These are phyloP conservation scores for California macrophylla DNA, from an alignment of 441 rosid genomes.

Conservation along the genomic window DNA sequence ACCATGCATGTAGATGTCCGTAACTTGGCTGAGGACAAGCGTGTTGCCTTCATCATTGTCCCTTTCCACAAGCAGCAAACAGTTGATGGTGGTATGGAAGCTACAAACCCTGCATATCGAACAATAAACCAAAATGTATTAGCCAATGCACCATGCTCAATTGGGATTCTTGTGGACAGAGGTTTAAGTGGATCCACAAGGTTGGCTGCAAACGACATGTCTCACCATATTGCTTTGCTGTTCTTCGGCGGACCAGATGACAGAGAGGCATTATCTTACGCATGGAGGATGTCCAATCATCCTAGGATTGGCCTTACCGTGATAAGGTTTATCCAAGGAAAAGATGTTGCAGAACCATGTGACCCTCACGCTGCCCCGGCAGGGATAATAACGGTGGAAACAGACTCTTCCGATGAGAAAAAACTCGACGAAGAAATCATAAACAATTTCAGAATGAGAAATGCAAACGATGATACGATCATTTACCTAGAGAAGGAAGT, in stretches of 20 bases:
- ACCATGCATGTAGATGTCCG: slow-evolving; percentile 94
- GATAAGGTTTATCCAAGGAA: slow-evolving; percentile 46
- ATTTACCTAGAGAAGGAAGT: slow-evolving; percentile 42
- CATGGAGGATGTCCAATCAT: slow-evolving; percentile 71
- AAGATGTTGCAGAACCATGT: slow-evolving; percentile 18
- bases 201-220: slow-evolving; percentile 41
- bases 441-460: slow-evolving; percentile 39
- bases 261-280: slow-evolving; percentile 75
- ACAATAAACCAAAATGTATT: slow-evolving; percentile 69
- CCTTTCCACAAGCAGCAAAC: slow-evolving; percentile 70
- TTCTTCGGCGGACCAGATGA: slow-evolving; percentile 88
- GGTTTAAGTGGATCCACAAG: slow-evolving; percentile 47
- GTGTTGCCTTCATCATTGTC: slow-evolving; percentile 59
- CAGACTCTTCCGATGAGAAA: slow-evolving; percentile 32
- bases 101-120: slow-evolving; percentile 70
- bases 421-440: slow-evolving; percentile 50
- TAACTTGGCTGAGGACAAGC: slow-evolving; percentile 79
- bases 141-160: slow-evolving; percentile 68
- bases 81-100: slow-evolving; percentile 92
- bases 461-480: slow-evolving; percentile 33
- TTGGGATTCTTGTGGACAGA: slow-evolving; percentile 83
- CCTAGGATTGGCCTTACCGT: slow-evolving; percentile 55
- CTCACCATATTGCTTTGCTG: slow-evolving; percentile 58
- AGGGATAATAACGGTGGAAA: slow-evolving; percentile 6
- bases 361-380: background rate